Conservation (phyloP, 257 asterid species). For the Gardenia jasminoides region DNA sequence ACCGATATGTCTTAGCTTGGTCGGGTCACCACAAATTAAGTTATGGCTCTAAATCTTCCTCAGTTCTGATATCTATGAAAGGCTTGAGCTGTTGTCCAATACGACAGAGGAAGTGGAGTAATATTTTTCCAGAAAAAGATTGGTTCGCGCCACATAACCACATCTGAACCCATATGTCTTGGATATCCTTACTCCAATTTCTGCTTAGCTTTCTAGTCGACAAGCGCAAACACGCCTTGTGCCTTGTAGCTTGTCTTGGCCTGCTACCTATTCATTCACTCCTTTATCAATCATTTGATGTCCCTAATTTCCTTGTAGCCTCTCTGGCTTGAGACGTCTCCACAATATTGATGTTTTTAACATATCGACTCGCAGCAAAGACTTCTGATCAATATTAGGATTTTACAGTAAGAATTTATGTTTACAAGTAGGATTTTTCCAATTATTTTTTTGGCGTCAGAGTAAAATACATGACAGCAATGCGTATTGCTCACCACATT, state of each 20-base stretch:
- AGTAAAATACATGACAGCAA: no score
- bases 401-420: no score
- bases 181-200: background rate
- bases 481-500: no score
- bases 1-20: background rate
- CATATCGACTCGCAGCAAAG: no score
- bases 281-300: background rate
- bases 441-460: no score
- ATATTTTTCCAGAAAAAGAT: background rate
- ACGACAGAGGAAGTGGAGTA: background rate
- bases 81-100: conserved; percentile 5
- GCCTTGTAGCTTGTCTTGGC: background rate
- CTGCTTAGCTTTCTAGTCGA: background rate
- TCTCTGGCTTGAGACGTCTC: background rate
- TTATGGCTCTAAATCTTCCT: conserved; percentile 4
- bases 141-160: background rate
- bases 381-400: no score
- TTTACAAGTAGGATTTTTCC: no score
- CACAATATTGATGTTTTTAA: background rate
- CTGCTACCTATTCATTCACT: background rate
- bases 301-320: background rate
- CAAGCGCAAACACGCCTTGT: background rate
- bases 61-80: background rate
- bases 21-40: background rate
- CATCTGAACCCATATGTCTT: no score